A percentile compares a stretch with the other conserved stretches of the same genome.
These are phyloP conservation scores for Pseudognaphalium luteoalbum DNA, from an alignment of 129 eudicot genomes.

Conservation along the genomic window DNA sequence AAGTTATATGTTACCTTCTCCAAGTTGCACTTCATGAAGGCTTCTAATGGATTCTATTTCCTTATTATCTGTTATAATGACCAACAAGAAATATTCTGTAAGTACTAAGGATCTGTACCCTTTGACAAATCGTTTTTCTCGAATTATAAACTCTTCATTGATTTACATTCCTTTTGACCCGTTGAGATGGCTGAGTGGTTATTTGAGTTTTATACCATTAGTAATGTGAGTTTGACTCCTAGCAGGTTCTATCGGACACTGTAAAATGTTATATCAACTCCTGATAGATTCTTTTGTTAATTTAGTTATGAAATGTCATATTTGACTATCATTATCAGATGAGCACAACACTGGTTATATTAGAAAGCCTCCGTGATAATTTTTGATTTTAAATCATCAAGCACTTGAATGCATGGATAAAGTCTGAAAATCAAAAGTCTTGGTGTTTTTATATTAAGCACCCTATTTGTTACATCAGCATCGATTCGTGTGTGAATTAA, in stretches of 20 bases:
- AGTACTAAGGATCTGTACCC: not conserved
- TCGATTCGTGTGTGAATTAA: slow-evolving; percentile 3
- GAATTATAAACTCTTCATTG: not conserved
- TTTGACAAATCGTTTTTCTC: not conserved
- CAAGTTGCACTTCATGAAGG: not conserved
- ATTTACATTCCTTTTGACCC: not conserved
- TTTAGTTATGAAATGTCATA: not conserved
- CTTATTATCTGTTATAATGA: slow-evolving; percentile 1
- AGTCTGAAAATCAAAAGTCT: not conserved
- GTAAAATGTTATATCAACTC: not conserved
- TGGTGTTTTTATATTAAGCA: not conserved
- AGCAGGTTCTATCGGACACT: not conserved
- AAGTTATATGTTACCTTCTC: slow-evolving; percentile 6
- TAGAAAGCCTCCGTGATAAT: not conserved
- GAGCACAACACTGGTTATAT: not conserved
- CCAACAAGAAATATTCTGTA: not conserved
- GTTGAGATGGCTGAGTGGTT: not conserved
- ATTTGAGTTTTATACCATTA: not conserved
- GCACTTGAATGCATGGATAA: not conserved
- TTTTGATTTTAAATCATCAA: not conserved
- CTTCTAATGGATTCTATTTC: not conserved
- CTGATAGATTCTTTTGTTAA: not conserved
- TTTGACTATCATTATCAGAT: not conserved
- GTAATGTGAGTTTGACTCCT: not conserved
- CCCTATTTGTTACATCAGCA: not conserved